Evolutionary conservation across 2,329 filamentous ascomycete species (phyloP), one percentile per base, ranked within the genome.

Genomic region (Trichophyton equinum): DNA sequence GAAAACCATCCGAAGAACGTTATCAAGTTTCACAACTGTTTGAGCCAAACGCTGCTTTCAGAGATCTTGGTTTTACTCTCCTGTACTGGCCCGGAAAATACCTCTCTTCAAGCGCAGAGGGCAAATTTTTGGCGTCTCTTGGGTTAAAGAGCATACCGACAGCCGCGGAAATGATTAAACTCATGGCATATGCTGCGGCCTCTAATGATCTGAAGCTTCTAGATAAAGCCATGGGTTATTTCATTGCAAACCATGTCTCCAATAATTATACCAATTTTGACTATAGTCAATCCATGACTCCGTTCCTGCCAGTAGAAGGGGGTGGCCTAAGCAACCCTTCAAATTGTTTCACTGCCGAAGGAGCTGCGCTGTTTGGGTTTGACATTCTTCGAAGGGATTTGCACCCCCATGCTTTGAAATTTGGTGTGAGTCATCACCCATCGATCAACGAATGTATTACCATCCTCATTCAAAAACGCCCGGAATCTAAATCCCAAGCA

Each of bases 341-440:
- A 1, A 82, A 85, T 62, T 96, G 91, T 69, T 99, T 89, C 70
- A 90, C 85, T 0, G 92, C 97, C 66, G 82, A 86, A 44, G 82
- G 82, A 47, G 88, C 89, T 22, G 80, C 86, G 0, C 78, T 95
- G 3, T 79, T 99, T 59, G 89, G 89, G 0, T 97, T 95, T 68
- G 79, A 85, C 27, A 86, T 96, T 18, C 76, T 99, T 38, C 81
- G 83, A 63, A 81, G 77, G 56, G 88, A 94, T 64, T 79, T 97
- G n/a, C 85, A 88, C 63, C 76, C 81, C 9, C 89, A 97, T 76
- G 89, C 91, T 15, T 78, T 81, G 60, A 92, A 94, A 75, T 91
- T 99, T 68, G 91, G 91, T 0, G 91, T 99, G 4, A 81, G 82
- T n/a, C 76, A 82, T 59, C 86, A 99, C 71, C 94, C 95, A 0